Percentiles rank a stretch among this genome's conserved stretches.
phyloP scores from a whole-genome alignment of 169 alveolate species.

The Plasmodium falciparum region DNA sequence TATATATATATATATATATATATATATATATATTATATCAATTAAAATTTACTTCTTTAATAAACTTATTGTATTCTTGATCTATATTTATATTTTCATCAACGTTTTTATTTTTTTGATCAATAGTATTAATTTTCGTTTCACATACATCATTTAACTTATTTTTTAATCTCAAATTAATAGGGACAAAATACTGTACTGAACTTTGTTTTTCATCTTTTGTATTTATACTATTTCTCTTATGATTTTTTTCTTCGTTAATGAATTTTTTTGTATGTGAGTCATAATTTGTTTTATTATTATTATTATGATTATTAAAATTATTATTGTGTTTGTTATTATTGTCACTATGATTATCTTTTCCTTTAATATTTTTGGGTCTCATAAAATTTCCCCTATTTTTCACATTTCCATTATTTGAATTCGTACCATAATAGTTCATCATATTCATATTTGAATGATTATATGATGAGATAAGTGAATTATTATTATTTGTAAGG shows the following conservation, averaged over 20 bases:
- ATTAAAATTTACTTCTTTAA: constrained; percentile 58
- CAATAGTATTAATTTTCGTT: constrained; percentile 44
- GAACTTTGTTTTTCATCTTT: neutral
- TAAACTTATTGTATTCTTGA: constrained; percentile 51
- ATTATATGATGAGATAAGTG: neutral
- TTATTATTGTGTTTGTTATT: neutral
- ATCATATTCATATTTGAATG: neutral
- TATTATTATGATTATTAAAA: neutral
- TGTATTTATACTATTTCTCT: neutral
- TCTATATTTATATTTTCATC: constrained; percentile 53
- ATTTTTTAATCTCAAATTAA: constrained; percentile 66
- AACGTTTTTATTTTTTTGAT: neutral
- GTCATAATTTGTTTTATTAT: constrained; percentile 18
- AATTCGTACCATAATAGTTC: neutral
- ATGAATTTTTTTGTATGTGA: neutral
- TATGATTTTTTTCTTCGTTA: constrained; percentile 5
- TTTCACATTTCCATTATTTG: constrained; percentile 29
- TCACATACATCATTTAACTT: constrained; percentile 61
- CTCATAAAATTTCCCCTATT: constrained; percentile 9
- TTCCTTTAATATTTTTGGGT: neutral
- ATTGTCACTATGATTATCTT: constrained; percentile 7
- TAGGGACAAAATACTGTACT: constrained; percentile 64
- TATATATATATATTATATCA: neutral
- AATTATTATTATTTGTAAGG: neutral
- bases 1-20: neutral